Evolutionary conservation across 1,139 yeast genomes (phyloP).

Genomic region (Casaregolazyma suthepensis): DNA sequence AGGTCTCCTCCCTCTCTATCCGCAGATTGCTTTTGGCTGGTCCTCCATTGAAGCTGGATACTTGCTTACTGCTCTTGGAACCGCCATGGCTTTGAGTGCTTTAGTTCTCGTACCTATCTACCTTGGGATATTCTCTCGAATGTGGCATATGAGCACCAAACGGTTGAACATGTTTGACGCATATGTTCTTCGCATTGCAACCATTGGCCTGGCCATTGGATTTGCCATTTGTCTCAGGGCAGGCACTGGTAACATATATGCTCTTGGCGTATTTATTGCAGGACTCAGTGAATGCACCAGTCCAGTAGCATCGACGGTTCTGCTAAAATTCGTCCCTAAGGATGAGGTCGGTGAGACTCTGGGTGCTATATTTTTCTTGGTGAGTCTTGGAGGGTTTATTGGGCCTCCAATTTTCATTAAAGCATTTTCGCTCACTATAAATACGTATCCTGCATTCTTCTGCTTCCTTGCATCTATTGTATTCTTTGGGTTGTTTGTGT

Average conservation of each 20-base stretch:
- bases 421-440: slow-evolving; percentile 27
- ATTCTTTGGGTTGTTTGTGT: slow-evolving; percentile 13
- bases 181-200: slow-evolving; percentile 36
- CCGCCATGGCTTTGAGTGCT: slow-evolving; percentile 40
- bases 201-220: slow-evolving; percentile 40
- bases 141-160: slow-evolving; percentile 20
- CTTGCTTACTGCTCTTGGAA: slow-evolving; percentile 49
- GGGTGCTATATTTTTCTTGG: slow-evolving; percentile 30
- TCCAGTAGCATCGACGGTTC: slow-evolving; percentile 43
- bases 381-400: slow-evolving; percentile 21
- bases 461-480: slow-evolving; percentile 20
- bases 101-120: slow-evolving; percentile 40
- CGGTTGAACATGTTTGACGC: slow-evolving; percentile 52
- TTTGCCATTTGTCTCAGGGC: slow-evolving; percentile 36
- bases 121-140: slow-evolving; percentile 35
- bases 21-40: slow-evolving; percentile 57
- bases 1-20: slow-evolving; percentile 49
- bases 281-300: slow-evolving; percentile 42
- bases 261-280: slow-evolving; percentile 28
- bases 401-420: slow-evolving; percentile 26
- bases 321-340: slow-evolving; percentile 44
- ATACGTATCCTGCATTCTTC: slow-evolving; percentile 24
- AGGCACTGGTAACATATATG: slow-evolving; percentile 18
- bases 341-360: slow-evolving; percentile 29
- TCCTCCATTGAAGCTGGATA: slow-evolving; percentile 52